A percentile compares a stretch with the other conserved stretches of the same genome.
phyloP scores from a whole-genome alignment of 2,329 filamentous ascomycete genomes.

The Cercospora sp. region DNA sequence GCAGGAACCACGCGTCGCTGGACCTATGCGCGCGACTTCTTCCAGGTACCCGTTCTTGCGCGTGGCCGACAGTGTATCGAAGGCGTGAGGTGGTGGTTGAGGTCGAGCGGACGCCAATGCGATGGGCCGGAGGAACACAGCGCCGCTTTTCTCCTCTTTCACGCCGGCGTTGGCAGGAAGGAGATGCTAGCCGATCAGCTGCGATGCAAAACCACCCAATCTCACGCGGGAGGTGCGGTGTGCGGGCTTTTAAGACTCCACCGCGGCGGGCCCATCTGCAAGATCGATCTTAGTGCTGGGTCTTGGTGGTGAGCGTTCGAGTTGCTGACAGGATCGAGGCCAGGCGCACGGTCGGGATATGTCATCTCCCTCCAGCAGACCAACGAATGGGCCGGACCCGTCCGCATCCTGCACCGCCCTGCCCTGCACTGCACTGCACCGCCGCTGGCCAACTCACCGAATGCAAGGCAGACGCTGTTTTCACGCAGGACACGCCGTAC shows the following conservation, averaged over 20 bases:
- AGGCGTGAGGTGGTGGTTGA: neutral
- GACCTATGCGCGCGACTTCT: neutral
- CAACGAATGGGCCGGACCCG: neutral
- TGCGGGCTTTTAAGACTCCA: neutral
- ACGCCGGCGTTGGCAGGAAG: neutral
- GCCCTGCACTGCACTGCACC: neutral
- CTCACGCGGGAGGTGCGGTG: neutral
- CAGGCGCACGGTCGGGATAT: neutral
- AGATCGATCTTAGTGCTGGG: neutral
- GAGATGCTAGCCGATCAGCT: neutral
- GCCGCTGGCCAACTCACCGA: neutral
- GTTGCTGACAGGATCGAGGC: neutral
- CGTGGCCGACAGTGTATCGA: neutral
- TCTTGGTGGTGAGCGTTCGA: neutral
- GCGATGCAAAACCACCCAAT: neutral
- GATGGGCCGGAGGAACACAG: conserved; percentile 5
- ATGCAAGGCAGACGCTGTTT: neutral
- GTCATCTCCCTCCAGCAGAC: neutral
- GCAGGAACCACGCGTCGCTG: neutral
- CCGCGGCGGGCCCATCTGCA: neutral
- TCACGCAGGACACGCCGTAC: neutral
- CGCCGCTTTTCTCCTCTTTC: neutral
- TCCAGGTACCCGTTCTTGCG: neutral
- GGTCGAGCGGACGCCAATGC: neutral
- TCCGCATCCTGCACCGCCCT: neutral